phyloP scores from a whole-genome alignment of 441 rosid genomes.

The Sinapis alba region DNA sequence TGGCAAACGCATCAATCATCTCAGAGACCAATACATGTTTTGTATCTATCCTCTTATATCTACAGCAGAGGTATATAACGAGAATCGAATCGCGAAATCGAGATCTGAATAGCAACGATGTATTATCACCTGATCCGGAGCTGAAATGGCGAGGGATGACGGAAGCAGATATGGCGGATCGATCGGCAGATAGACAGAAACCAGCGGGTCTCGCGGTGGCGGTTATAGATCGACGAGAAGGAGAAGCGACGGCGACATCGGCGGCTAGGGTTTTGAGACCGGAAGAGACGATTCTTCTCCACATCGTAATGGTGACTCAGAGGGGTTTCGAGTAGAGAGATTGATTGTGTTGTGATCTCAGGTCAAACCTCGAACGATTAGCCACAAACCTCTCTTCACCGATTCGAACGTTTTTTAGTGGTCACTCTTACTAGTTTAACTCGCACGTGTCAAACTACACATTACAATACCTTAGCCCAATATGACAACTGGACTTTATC shows the following conservation, averaged over 20 bases:
- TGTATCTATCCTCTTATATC: neutral
- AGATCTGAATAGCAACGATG: constrained; percentile 5
- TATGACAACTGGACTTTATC: neutral
- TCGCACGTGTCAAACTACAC: neutral
- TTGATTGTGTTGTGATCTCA: constrained; percentile 24
- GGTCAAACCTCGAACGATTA: constrained; percentile 30
- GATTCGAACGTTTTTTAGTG: neutral
- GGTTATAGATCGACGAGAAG: constrained; percentile 29
- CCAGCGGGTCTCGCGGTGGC: constrained; percentile 31
- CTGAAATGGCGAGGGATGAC: constrained; percentile 53
- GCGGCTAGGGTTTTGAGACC: constrained; percentile 37
- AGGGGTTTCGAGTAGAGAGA: neutral
- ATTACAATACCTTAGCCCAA: neutral
- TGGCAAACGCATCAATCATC: neutral
- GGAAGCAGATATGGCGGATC: constrained; percentile 25
- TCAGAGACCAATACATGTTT: neutral
- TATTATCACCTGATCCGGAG: constrained; percentile 55
- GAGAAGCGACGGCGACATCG: constrained; percentile 32
- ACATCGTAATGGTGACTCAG: constrained; percentile 49
- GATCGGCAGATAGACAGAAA: constrained; percentile 17
- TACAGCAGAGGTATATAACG: neutral
- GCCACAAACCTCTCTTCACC: constrained; percentile 5
- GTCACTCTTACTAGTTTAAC: constrained; percentile 7
- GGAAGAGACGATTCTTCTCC: constrained; percentile 56
- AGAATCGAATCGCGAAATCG: neutral